Evolutionary conservation across 208 protist genomes (phyloP).

Genomic region (Strigomonas galati): DNA sequence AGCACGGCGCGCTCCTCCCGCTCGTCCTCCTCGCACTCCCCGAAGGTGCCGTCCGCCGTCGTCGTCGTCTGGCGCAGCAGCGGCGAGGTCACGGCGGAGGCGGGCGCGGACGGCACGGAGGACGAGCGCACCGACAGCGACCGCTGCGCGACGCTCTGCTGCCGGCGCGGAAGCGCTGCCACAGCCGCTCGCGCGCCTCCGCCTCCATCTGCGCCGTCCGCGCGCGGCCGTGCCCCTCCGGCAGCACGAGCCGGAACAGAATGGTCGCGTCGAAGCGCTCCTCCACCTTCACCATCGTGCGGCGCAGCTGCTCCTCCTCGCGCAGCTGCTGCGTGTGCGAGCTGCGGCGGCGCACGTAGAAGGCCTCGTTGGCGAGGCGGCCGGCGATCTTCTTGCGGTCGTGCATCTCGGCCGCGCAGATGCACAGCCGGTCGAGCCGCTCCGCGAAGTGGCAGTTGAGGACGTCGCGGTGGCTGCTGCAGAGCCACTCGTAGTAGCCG

Average conservation of each 20-base stretch:
- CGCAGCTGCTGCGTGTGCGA: not conserved
- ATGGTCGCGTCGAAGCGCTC: not conserved
- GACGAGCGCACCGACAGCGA: no score
- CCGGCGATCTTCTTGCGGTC: not conserved
- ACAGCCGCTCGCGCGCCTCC: no score
- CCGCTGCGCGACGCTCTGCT: no score
- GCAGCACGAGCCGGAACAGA: not conserved
- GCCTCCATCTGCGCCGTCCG: not conserved
- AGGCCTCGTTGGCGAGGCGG: not conserved
- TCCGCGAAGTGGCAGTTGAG: not conserved
- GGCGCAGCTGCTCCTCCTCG: not conserved
- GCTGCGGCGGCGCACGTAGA: conserved; percentile 8
- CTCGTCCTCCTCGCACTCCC: not conserved
- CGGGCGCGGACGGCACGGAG: no score
- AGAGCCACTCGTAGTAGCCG: not conserved
- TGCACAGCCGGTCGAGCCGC: not conserved
- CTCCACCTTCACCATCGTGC: not conserved
- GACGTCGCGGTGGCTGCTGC: no score
- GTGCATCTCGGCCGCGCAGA: not conserved
- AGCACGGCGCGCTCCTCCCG: not conserved
- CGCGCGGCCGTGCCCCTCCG: not conserved
- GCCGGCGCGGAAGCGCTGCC: no score
- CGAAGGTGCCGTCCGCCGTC: no score
- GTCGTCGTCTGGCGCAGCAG: no score
- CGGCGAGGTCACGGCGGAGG: no score